Conservation (phyloP, 306 rosid species). For the Pueraria montana region DNA sequence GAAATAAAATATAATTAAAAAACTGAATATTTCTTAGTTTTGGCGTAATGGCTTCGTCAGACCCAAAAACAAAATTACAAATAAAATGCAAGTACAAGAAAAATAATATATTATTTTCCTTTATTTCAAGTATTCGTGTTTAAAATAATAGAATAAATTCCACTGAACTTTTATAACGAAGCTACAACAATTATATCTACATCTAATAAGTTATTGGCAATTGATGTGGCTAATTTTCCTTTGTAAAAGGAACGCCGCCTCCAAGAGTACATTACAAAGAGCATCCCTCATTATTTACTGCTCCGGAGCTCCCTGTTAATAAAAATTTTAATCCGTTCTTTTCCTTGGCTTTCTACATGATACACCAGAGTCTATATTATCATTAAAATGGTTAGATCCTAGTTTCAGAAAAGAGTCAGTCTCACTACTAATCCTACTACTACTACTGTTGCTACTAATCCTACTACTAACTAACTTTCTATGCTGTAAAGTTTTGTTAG, state of each 20-base stretch:
- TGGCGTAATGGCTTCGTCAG: background rate
- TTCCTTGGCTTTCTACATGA: slow-evolving; percentile 63
- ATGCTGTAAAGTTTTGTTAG: slow-evolving; percentile 64
- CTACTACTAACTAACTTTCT: slow-evolving; percentile 67
- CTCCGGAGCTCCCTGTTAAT: slow-evolving; percentile 44
- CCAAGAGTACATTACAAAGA: slow-evolving; percentile 44
- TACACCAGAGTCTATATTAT: slow-evolving; percentile 59
- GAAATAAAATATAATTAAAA: background rate
- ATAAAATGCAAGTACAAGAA: background rate
- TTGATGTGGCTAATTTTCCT: slow-evolving; percentile 32
- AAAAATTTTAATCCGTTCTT: slow-evolving; percentile 58
- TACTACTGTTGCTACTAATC: slow-evolving; percentile 48
- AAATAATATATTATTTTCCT: background rate
- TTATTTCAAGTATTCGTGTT: slow-evolving; percentile 9
- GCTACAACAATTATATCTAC: slow-evolving; percentile 25
- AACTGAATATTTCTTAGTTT: background rate
- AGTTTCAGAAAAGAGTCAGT: slow-evolving; percentile 65
- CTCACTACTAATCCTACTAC: slow-evolving; percentile 48
- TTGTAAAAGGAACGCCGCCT: slow-evolving; percentile 23
- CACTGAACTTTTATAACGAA: background rate
- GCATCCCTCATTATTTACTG: slow-evolving; percentile 62
- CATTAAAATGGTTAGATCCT: slow-evolving; percentile 60
- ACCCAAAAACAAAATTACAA: background rate
- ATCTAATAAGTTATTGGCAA: slow-evolving; percentile 33
- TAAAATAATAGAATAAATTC: background rate